Base-by-base conservation (phyloP, 2,329 filamentous ascomycete genomes). In the Fragosphaeria purpurea region DNA sequence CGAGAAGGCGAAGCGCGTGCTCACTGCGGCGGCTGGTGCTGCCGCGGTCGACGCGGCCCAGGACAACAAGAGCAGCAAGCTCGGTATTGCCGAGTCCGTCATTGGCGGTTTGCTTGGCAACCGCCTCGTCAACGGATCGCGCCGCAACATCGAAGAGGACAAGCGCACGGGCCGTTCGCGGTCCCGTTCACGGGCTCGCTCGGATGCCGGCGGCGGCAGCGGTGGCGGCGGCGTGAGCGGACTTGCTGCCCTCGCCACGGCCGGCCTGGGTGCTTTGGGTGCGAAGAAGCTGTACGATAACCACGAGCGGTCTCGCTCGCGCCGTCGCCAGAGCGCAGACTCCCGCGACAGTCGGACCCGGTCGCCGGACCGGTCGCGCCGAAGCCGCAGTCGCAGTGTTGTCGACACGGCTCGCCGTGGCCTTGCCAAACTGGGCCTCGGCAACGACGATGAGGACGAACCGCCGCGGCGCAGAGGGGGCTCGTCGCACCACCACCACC, bases 31-130 rank as follows among this genome's bases (percentile, higher is more conserved):
- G 32, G 77, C 80, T 32, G 85, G 88, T 67, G 89, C 91, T 53
- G 91, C 87, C 58, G 86, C 88, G 52, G 85, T 95, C 54, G 88
- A 96, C 65, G 82, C 83, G 7, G 83, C 83, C 31, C 77, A 89
- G 41, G 77, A 89, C 60, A 73, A 76, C 13, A 80, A 84, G 59
- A 83, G 89, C 63, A 86, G 85, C 69, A 95, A 89, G 68, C 80
- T 88, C 45, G 86, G 93, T 60, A 76, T 95, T 50, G 75, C 89
- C 41, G 88, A 95, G 65, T 87, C 90, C 39, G 89, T 94, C 50
- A 79, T 96, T 53, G 90, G 89, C 61, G 91, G 91, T 66, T 77
- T 96, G 44, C 80, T 91, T 35, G 86, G 88, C 43, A 95, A 89
- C 67, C 85, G 87, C 50, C 71, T 95, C 54, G 79, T 95, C 64